phyloP scores from a whole-genome alignment of 164 flowering plant species.

The Brasenia schreberi region DNA sequence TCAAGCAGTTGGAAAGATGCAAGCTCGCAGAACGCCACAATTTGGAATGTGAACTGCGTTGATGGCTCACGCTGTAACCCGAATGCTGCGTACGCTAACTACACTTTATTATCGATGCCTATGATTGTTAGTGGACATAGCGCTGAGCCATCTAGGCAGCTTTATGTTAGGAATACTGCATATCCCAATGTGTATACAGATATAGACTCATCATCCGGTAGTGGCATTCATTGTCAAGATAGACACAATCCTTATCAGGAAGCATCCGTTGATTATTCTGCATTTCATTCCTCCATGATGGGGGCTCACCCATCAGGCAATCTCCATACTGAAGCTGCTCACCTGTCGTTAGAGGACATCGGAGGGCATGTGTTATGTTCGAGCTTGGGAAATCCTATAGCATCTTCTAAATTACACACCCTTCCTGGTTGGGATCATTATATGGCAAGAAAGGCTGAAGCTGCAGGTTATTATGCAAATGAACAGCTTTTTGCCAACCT shows the following conservation, averaged over 20 bases:
- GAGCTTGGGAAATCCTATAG: conserved; percentile 15
- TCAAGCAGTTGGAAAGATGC: conserved; percentile 27
- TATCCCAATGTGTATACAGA: conserved; percentile 22
- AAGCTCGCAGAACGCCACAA: conserved; percentile 20
- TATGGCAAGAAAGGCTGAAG: conserved; percentile 5
- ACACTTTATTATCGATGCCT: conserved; percentile 9
- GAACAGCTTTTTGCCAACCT: conserved; percentile 1
- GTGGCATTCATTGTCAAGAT: conserved; percentile 20
- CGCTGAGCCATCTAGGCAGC: conserved; percentile 8
- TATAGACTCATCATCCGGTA: conserved; percentile 9
- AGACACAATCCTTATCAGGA: conserved; percentile 17
- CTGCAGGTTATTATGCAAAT: neutral
- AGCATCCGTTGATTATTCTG: conserved; percentile 10
- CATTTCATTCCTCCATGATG: conserved; percentile 15
- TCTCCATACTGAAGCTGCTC: conserved; percentile 10
- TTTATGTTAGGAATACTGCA: conserved; percentile 15
- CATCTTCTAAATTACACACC: conserved; percentile 6
- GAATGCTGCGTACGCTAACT: conserved; percentile 12
- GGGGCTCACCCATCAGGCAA: conserved; percentile 12
- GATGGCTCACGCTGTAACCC: conserved; percentile 13
- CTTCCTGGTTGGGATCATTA: conserved; percentile 13
- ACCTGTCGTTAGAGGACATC: conserved; percentile 16
- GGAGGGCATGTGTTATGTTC: conserved; percentile 23
- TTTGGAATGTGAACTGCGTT: conserved; percentile 24
- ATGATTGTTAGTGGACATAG: conserved; percentile 6